These are phyloP conservation scores for Lasiodiplodia sp. DNA, from an alignment of 2,329 filamentous ascomycete genomes.

Conservation along the genomic window DNA sequence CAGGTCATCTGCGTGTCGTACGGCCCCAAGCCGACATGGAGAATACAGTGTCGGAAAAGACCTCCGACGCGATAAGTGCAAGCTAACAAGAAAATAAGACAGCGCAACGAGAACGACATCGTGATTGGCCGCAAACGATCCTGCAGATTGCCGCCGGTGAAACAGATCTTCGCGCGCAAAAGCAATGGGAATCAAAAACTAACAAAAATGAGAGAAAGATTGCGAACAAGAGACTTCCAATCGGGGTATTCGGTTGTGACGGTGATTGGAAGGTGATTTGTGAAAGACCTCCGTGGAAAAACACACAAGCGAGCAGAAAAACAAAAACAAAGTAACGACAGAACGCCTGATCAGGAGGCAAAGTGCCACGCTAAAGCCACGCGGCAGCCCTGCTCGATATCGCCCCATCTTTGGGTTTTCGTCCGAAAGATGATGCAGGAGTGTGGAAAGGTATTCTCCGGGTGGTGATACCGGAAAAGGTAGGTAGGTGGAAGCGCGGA, in stretches of 20 bases:
- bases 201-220: neutral
- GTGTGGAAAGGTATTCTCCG: constrained; percentile 15
- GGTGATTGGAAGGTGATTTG: constrained; percentile 9
- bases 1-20: neutral
- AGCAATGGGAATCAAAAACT: constrained; percentile 4
- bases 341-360: constrained; percentile 7
- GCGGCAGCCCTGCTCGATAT: constrained; percentile 15
- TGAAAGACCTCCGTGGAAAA: constrained; percentile 4
- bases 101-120: neutral
- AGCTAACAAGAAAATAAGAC: neutral
- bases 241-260: constrained; percentile 23
- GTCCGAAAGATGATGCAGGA: constrained; percentile 2
- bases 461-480: constrained; percentile 20
- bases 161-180: neutral
- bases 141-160: neutral
- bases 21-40: neutral
- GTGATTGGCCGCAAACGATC: neutral
- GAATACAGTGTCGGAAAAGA: constrained; percentile 11
- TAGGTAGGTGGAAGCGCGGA: constrained; percentile 7
- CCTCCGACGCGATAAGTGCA: constrained; percentile 8
- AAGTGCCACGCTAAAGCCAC: constrained; percentile 24
- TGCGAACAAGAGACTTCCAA: constrained; percentile 16
- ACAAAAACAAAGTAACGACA: constrained; percentile 2
- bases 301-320: neutral
- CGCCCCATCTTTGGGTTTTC: constrained; percentile 18